Percentiles rank a stretch among this genome's conserved stretches.
These are phyloP conservation scores for Scedosporium aurantiacum DNA, from an alignment of 2,329 filamentous ascomycete genomes.

Conservation along the genomic window DNA sequence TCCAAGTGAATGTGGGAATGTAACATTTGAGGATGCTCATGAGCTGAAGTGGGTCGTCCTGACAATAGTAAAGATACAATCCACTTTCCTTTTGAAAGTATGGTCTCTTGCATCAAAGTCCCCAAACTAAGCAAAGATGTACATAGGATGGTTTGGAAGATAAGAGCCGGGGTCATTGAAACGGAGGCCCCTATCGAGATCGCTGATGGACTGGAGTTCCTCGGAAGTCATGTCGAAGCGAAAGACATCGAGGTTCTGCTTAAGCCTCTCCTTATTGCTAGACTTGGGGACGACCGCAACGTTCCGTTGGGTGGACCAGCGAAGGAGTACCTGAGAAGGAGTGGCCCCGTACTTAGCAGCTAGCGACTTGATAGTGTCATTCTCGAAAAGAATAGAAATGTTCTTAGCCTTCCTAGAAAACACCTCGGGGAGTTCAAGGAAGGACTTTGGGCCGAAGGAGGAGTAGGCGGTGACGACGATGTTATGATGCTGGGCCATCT, in stretches of 20 bases:
- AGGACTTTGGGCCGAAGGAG: conserved; percentile 68
- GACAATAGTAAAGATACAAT: no score
- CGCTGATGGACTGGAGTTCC: conserved; percentile 57
- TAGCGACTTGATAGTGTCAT: conserved; percentile 51
- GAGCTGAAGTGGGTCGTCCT: no score
- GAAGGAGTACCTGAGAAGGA: conserved; percentile 69
- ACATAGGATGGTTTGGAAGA: conserved; percentile 30
- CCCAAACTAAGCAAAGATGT: conserved; percentile 35
- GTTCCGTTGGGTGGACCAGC: conserved; percentile 77
- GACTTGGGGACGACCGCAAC: conserved; percentile 78
- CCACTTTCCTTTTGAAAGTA: no score
- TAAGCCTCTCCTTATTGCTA: conserved; percentile 39
- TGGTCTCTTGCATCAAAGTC: no score
- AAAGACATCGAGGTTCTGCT: conserved; percentile 56
- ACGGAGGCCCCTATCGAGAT: conserved; percentile 53
- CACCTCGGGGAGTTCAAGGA: conserved; percentile 54
- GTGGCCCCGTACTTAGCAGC: conserved; percentile 63
- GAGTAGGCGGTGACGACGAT: conserved; percentile 75
- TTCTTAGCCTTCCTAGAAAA: conserved; percentile 53
- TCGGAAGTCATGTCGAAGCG: conserved; percentile 53
- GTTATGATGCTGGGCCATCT: conserved; percentile 56
- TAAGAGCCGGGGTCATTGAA: conserved; percentile 54
- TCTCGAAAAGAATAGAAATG: conserved; percentile 59
- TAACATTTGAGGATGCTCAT: no score
- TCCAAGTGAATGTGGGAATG: no score